Evolutionary conservation across 2,329 filamentous ascomycete species (phyloP).

Genomic region (Phoma sp.): DNA sequence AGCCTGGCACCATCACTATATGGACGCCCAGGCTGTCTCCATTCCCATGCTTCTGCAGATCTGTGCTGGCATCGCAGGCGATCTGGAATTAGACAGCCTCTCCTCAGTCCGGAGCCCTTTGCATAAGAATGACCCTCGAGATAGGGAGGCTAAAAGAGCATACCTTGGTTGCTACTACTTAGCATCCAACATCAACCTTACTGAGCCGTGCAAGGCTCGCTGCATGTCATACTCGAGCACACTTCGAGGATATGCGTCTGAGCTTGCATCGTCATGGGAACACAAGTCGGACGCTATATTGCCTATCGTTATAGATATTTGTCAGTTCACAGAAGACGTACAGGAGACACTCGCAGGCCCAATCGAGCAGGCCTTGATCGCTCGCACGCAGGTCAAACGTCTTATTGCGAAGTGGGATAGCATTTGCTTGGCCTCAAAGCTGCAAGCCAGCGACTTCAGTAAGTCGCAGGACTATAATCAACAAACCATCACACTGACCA

Average conservation of each 20-base stretch:
- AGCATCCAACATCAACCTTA: slow-evolving; percentile 33
- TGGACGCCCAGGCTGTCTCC: slow-evolving; percentile 43
- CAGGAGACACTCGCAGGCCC: slow-evolving; percentile 41
- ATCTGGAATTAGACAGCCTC: slow-evolving; percentile 39
- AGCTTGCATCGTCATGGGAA: slow-evolving; percentile 41
- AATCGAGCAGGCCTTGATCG: slow-evolving; percentile 39
- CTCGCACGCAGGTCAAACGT: slow-evolving; percentile 41
- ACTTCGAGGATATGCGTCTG: slow-evolving; percentile 40
- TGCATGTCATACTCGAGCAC: slow-evolving; percentile 36
- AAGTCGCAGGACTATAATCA: slow-evolving; percentile 4
- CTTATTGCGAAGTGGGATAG: slow-evolving; percentile 44
- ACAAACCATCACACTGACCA: slow-evolving; percentile 16
- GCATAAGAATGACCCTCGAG: slow-evolving; percentile 29
- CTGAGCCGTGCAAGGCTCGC: slow-evolving; percentile 34
- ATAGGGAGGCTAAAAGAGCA: slow-evolving; percentile 42
- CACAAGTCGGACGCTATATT: slow-evolving; percentile 39
- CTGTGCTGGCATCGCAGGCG: slow-evolving; percentile 41
- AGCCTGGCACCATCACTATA: slow-evolving; percentile 48
- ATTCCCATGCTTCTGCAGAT: slow-evolving; percentile 44
- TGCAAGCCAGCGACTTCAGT: slow-evolving; percentile 43
- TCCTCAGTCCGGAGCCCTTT: slow-evolving; percentile 28
- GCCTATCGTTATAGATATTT: slow-evolving; percentile 39
- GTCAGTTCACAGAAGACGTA: slow-evolving; percentile 46
- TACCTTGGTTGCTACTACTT: slow-evolving; percentile 47
- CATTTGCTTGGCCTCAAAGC: slow-evolving; percentile 36